These are phyloP conservation scores for Fusarium torreyae DNA, from an alignment of 2,329 filamentous ascomycete genomes.

Conservation along the genomic window DNA sequence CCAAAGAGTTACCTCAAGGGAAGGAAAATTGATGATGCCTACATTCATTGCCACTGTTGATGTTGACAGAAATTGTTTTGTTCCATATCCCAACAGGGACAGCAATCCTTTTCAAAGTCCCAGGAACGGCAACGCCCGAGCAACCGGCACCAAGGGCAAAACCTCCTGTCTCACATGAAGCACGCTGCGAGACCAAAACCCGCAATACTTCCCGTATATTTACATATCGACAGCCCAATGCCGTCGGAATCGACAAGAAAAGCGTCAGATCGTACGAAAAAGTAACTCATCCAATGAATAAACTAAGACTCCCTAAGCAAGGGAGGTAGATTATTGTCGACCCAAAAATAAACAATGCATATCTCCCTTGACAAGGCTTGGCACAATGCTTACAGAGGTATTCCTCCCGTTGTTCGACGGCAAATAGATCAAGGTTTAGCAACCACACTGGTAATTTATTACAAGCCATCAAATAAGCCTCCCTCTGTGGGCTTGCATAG, in stretches of 20 bases:
- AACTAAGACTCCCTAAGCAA: slow-evolving; percentile 16
- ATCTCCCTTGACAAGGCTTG: slow-evolving; percentile 34
- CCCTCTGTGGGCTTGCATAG: slow-evolving; percentile 16
- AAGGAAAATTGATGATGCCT: slow-evolving; percentile 14
- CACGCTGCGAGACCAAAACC: slow-evolving; percentile 1
- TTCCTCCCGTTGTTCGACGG: neutral
- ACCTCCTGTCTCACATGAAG: slow-evolving; percentile 22
- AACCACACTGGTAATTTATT: slow-evolving; percentile 14
- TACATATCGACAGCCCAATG: neutral
- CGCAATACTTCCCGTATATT: slow-evolving; percentile 9
- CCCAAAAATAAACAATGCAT: slow-evolving; percentile 9
- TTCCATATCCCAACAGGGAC: slow-evolving; percentile 11
- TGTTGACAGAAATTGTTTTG: slow-evolving; percentile 32
- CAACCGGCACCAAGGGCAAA: slow-evolving; percentile 14
- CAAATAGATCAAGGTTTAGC: slow-evolving; percentile 13
- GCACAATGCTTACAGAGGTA: neutral
- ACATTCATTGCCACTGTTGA: slow-evolving; percentile 6
- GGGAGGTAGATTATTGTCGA: slow-evolving; percentile 15
- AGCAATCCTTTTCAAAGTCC: slow-evolving; percentile 24
- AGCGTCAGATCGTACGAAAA: neutral
- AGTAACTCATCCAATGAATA: neutral
- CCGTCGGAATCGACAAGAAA: neutral
- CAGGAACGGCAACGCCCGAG: slow-evolving; percentile 17
- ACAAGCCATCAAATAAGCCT: slow-evolving; percentile 24
- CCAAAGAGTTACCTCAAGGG: neutral